Base-by-base conservation (phyloP, 139 green algal genomes). In the Chlamydomonas schloesseri region DNA sequence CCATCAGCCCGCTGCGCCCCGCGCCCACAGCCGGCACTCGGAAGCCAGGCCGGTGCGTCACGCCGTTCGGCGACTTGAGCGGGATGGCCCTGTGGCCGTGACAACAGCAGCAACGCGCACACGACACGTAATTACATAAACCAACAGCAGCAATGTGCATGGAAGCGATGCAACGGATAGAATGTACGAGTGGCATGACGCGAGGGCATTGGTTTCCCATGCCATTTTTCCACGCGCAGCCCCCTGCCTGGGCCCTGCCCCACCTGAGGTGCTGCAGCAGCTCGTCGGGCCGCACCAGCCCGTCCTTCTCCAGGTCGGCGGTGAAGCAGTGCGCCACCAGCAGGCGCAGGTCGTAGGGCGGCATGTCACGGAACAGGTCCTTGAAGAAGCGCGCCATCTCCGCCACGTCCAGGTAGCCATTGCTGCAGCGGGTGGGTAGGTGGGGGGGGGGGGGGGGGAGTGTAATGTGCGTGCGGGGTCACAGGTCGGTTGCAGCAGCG, bases 281-380 rank as follows among this genome's bases (percentile, higher is more conserved):
- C 88, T 92, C 84, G 36, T 91, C 88, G 1, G 88, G 88, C 31
- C 88, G 83, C 55, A 91, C 84, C 55, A 89, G 72, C 0, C 88
- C 88, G 68, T 91, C 88, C 72, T 74, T 80, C 34, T 89, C 73
- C 53, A 86, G 14, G 31, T 91, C 88, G 1, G 75, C 78, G 42
- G 88, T 89, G 79, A 86, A 89, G 53, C 36, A 64, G 73, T 89
- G 80, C 33, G 88, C 83, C 72, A 91, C 88, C 62, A 91, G 79
- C 78, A 91, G 79, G 23, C 88, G 79, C 55, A 87, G 26, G 77
- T 91, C 88, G 73, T 88, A 86, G 36, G 62, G 46, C 37, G 73
- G 71, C 73, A 76, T 82, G 65, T 88, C 84, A 17, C 55, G 62
- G 67, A 91, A 91, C 37, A 91, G 84, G 65, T 89, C 88, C 65